Percentiles rank a stretch among this genome's conserved stretches.
Evolutionary conservation across 108 stramenopile genomes (phyloP).

Genomic region (Nitzschia palea): DNA sequence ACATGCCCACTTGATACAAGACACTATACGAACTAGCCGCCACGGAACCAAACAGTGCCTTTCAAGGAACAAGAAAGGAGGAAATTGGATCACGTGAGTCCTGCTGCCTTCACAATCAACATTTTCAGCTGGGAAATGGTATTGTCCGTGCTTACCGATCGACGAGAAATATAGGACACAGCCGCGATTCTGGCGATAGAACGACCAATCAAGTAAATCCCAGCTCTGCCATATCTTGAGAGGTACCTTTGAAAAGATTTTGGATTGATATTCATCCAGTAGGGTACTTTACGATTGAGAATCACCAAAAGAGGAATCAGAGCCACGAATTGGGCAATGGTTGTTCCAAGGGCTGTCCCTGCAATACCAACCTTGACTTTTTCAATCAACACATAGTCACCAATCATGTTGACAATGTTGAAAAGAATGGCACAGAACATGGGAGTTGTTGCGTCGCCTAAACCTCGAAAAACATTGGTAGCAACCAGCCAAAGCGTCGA

Average conservation of each 20-base stretch:
- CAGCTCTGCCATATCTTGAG: slow-evolving; percentile 28
- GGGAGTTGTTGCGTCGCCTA: slow-evolving; percentile 52
- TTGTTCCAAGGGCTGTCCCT: slow-evolving; percentile 44
- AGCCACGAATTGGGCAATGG: slow-evolving; percentile 30
- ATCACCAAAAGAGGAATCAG: slow-evolving; percentile 28
- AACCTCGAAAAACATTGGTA: slow-evolving; percentile 47
- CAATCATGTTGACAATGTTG: slow-evolving; percentile 28
- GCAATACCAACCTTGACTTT: slow-evolving; percentile 24
- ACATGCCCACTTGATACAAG: slow-evolving; percentile 42
- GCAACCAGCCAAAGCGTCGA: slow-evolving; percentile 42
- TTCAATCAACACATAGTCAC: slow-evolving; percentile 42
- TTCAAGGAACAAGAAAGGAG: neutral
- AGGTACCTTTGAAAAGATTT: neutral
- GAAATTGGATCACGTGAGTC: too few species aligned
- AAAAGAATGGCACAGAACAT: slow-evolving; percentile 34
- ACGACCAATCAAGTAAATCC: slow-evolving; percentile 22
- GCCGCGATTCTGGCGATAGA: slow-evolving; percentile 31
- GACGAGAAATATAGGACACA: slow-evolving; percentile 24
- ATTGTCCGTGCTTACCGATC: slow-evolving; percentile 11
- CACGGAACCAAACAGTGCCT: slow-evolving; percentile 33
- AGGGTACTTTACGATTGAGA: neutral
- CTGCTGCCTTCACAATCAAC: too few species aligned
- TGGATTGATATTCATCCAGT: neutral
- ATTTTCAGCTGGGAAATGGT: too few species aligned
- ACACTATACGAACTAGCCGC: slow-evolving; percentile 38